phyloP scores from a whole-genome alignment of 345 rosid species.

The Gossypium raimondii region DNA sequence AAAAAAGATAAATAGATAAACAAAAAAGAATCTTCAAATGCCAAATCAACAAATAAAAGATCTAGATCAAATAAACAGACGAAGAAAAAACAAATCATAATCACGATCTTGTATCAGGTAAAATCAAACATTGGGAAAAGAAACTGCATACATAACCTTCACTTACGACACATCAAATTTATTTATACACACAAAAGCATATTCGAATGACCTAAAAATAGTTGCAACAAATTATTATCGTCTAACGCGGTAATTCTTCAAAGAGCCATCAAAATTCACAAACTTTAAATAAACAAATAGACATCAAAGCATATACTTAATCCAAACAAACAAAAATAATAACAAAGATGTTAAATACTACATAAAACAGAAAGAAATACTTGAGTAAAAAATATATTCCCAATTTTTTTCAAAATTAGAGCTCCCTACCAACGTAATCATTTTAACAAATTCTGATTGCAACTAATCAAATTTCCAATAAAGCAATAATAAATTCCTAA shows the following conservation, averaged over 20 bases:
- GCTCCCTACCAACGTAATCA: background rate
- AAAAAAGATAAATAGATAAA: background rate
- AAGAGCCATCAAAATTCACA: background rate
- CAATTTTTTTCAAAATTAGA: background rate
- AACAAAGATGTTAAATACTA: background rate
- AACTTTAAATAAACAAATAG: background rate
- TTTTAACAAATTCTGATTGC: background rate
- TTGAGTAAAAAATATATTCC: background rate
- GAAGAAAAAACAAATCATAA: background rate
- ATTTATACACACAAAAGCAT: background rate
- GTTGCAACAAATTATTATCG: background rate
- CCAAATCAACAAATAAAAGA: background rate
- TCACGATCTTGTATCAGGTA: background rate
- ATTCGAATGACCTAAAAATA: background rate
- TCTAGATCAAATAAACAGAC: background rate
- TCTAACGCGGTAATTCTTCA: background rate
- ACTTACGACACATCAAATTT: background rate
- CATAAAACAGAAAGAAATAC: background rate
- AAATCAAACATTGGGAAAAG: background rate
- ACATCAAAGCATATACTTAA: background rate
- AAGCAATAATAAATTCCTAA: background rate
- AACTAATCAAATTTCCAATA: background rate
- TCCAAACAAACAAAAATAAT: background rate
- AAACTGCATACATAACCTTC: background rate
- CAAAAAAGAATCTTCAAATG: background rate